Evolutionary conservation across 176 grass and related monocot species (phyloP), one percentile per base, ranked within the genome.

Genomic region (Carex kokanica): DNA sequence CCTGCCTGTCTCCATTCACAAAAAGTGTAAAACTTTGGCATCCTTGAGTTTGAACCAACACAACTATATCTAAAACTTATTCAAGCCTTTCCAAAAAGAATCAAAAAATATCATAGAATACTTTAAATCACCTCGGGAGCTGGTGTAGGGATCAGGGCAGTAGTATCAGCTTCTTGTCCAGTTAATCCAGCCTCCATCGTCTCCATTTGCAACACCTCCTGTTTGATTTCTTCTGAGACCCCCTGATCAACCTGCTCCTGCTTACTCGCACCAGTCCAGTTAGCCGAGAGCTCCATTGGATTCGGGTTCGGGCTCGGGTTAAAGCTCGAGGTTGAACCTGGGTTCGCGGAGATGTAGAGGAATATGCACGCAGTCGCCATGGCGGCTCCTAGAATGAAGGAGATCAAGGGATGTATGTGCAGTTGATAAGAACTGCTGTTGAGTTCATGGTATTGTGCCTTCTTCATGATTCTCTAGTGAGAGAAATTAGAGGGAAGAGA

Each of bases 381-480:
- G 93, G 90, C 90, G 74, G 93, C 93, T 68, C 93, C 93, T 5
- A 95, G 78, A 10, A 81, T 34, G 90, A 95, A 95, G 36, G 93
- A 92, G 9, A 95, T 87, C 5, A 95, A 54, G 36, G 93, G 93
- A 7, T 82, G 78, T 80, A 80, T 40, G 55, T 32, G 63, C n/a
- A 82, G 57, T 11, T 82, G 60, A 67, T 68, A 45, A 55, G 80
- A 52, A 13, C 87, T 74, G 92, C 65, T 89, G 85, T 72, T 81
- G 5, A 85, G 63, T 1, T 87, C 87, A 49, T 82, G 61, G 80
- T 82, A 82, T 14, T 82, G 80, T 65, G 61, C 80, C 47, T 82
- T 82, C 80, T 82, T 82, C 80, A 82, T 82, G 8, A n/a, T 82
- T 49, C 6, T 16, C 8, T 79, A 70, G 24, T 56, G 13, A 32